Evolutionary conservation across 2,329 filamentous ascomycete species (phyloP).

Genomic region (Talaromyces sp.): DNA sequence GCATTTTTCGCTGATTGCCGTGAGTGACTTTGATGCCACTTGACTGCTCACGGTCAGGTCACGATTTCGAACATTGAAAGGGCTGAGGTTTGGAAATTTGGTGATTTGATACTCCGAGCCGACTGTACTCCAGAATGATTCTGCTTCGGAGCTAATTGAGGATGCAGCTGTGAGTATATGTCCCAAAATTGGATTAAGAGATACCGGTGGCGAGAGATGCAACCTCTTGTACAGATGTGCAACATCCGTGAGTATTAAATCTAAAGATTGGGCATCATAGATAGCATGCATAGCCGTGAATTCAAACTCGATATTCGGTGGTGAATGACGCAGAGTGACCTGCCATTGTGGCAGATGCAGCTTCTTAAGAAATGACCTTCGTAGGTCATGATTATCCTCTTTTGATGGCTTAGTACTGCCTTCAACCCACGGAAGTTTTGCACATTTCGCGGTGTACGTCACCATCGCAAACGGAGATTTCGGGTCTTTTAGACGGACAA

Average conservation of each 20-base stretch:
- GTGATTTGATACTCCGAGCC: constrained; percentile 57
- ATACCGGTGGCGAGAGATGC: constrained; percentile 15
- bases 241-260: constrained; percentile 62
- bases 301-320: constrained; percentile 35
- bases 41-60: constrained; percentile 36
- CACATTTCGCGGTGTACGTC: constrained; percentile 47
- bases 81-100: constrained; percentile 73
- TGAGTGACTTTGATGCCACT: constrained; percentile 40
- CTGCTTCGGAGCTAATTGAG: constrained; percentile 24
- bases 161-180: constrained; percentile 43
- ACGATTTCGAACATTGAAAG: constrained; percentile 46
- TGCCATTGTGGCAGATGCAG: constrained; percentile 63
- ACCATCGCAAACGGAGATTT: constrained; percentile 72
- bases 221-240: constrained; percentile 35
- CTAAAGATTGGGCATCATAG: constrained; percentile 77
- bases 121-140: constrained; percentile 62
- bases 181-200: constrained; percentile 45
- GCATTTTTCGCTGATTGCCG: constrained; percentile 56
- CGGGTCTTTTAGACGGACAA: constrained; percentile 60
- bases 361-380: constrained; percentile 37
- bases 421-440: constrained; percentile 41
- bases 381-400: constrained; percentile 13
- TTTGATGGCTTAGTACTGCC: neutral
- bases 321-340: constrained; percentile 47
- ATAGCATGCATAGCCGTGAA: constrained; percentile 73